Conservation (phyloP, 1,139 yeast genomes). For the Hyphopichia wangnamkhiaoensis region DNA sequence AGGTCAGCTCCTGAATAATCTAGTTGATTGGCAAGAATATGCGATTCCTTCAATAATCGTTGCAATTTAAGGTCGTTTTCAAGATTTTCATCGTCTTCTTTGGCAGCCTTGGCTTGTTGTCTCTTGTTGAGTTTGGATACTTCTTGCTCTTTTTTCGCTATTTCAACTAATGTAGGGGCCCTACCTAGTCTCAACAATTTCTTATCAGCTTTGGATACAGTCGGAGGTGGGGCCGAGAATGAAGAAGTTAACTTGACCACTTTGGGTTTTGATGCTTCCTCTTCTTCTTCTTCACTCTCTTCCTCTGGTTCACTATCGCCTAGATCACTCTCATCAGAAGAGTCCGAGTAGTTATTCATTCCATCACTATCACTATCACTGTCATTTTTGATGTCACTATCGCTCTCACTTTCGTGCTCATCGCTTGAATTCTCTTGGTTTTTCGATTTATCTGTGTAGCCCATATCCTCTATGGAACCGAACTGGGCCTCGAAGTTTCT, state of each 20-base stretch:
- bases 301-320: conserved; percentile 13
- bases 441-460: conserved; percentile 57
- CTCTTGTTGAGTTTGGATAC: conserved; percentile 26
- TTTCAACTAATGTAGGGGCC: conserved; percentile 42
- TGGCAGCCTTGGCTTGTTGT: conserved; percentile 25
- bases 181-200: conserved; percentile 40
- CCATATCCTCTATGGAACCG: conserved; percentile 61
- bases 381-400: conserved; percentile 9
- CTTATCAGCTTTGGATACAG: conserved; percentile 29
- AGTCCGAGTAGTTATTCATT: conserved; percentile 5
- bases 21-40: conserved; percentile 63
- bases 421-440: conserved; percentile 8
- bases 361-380: conserved; percentile 11
- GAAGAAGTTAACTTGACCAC: conserved; percentile 35
- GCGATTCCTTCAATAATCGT: conserved; percentile 80
- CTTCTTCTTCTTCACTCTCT: conserved; percentile 22
- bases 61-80: conserved; percentile 84
- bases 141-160: conserved; percentile 26
- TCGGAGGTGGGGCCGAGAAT: conserved; percentile 18
- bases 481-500: conserved; percentile 69
- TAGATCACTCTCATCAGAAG: no score
- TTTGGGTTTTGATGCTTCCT: conserved; percentile 31
- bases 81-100: conserved; percentile 53
- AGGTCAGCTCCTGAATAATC: conserved; percentile 76
- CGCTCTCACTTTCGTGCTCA: conserved; percentile 7